Conservation (phyloP, 805 yeast species). For the Zygosaccharomyces bisporus region DNA sequence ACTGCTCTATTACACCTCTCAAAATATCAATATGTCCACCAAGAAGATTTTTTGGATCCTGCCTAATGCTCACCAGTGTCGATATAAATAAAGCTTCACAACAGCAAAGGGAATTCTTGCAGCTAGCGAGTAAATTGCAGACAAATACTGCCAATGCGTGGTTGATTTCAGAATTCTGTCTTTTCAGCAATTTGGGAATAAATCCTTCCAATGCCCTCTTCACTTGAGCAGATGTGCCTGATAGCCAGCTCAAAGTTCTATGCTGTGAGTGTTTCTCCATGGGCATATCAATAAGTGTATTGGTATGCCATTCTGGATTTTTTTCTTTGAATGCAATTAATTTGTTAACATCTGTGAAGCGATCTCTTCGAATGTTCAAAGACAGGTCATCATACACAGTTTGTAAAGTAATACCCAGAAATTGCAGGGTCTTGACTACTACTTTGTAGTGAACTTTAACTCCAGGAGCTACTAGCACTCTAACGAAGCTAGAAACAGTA, state of each 20-base stretch:
- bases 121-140: conserved; percentile 14
- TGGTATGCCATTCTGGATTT: conserved; percentile 11
- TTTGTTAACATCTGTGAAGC: conserved; percentile 20
- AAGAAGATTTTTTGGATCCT: conserved; percentile 15
- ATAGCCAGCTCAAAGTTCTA: conserved; percentile 53
- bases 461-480: conserved; percentile 35
- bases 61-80: conserved; percentile 14
- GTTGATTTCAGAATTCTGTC: conserved; percentile 23
- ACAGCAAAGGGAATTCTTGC: conserved; percentile 18
- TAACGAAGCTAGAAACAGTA: conserved; percentile 44
- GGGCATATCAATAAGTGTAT: conserved; percentile 13
- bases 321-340: conserved; percentile 15
- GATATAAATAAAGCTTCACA: conserved; percentile 22
- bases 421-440: conserved; percentile 29
- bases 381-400: conserved; percentile 44
- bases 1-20: conserved; percentile 9
- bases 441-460: conserved; percentile 40
- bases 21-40: conserved; percentile 6
- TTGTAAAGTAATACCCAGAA: conserved; percentile 33
- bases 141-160: conserved; percentile 17
- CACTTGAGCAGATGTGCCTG: conserved; percentile 49
- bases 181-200: conserved; percentile 24
- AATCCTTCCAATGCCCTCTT: conserved; percentile 43
- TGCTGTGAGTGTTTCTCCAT: conserved; percentile 25
- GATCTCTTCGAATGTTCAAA: conserved; percentile 26